Conservation (phyloP, 106 monocot genomes). For the Narthecium ossifragum region DNA sequence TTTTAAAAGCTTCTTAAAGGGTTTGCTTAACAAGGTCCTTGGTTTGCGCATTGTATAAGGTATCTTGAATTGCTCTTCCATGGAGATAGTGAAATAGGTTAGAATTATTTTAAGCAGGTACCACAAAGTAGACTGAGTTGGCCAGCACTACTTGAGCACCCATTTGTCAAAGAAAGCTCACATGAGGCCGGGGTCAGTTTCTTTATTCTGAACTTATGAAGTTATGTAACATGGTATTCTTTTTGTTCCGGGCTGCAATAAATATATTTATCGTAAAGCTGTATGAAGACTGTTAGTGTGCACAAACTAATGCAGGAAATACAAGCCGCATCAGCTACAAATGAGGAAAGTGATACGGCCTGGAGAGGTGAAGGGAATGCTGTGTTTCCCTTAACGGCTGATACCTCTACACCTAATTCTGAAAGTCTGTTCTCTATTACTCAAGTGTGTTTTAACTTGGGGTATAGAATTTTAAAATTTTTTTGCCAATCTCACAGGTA, state of each 20-base stretch:
- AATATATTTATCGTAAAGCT: no score
- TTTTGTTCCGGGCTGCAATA: no score
- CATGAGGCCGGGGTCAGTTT: constrained; percentile 45
- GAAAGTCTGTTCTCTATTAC: constrained; percentile 23
- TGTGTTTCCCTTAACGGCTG: constrained; percentile 3
- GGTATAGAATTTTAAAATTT: no score
- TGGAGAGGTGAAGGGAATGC: constrained; percentile 34
- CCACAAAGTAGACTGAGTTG: constrained; percentile 88
- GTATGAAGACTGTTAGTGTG: no score
- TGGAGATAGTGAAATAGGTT: not conserved
- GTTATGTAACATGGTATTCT: not conserved
- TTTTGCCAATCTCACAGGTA: no score
- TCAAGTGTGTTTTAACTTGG: not conserved
- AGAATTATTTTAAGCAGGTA: constrained; percentile 28
- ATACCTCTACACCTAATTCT: constrained; percentile 18
- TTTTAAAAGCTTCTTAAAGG: constrained; percentile 92
- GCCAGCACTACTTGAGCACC: constrained; percentile 92
- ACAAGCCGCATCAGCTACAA: constrained; percentile 23
- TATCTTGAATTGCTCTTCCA: not conserved
- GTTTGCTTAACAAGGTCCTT: constrained; percentile 90
- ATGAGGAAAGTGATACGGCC: constrained; percentile 32
- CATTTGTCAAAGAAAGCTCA: constrained; percentile 82
- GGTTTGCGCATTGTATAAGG: not conserved
- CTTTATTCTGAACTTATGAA: no score
- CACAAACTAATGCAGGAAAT: constrained; percentile 40